Percentiles rank a stretch among this genome's conserved stretches.
Evolutionary conservation across 192 early-diverging fungal species (phyloP).

Genomic region (Backusella mclennaniae): DNA sequence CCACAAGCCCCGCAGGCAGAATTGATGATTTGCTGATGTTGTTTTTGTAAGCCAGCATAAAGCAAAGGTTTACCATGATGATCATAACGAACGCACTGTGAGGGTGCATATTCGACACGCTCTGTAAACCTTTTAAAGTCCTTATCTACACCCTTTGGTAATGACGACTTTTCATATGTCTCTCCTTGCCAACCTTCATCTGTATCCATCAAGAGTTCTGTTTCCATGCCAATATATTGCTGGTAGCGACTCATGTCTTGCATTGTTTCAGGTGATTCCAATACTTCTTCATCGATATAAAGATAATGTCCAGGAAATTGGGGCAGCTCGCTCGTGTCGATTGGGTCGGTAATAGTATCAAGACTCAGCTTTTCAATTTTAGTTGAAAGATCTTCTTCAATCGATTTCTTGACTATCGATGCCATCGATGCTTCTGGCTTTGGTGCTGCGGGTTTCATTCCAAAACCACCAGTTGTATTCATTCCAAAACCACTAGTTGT

Average conservation of each 20-base stretch:
- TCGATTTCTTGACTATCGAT: neutral
- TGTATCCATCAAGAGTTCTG: conserved; percentile 29
- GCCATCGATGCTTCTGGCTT: neutral
- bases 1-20: conserved; percentile 65
- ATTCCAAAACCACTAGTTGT: neutral
- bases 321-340: neutral
- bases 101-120: conserved; percentile 67
- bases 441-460: neutral
- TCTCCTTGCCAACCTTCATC: conserved; percentile 72
- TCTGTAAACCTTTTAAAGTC: conserved; percentile 81
- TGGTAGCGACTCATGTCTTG: conserved; percentile 40
- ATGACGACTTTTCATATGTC: conserved; percentile 71
- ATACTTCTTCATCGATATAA: conserved; percentile 51
- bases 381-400: neutral
- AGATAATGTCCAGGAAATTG: conserved; percentile 51
- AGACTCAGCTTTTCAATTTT: neutral
- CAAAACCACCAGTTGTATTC: neutral
- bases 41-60: conserved; percentile 38
- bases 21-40: conserved; percentile 25
- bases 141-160: conserved; percentile 74
- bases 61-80: conserved; percentile 69
- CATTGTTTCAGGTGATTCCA: conserved; percentile 31
- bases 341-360: neutral
- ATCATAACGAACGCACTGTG: conserved; percentile 83
- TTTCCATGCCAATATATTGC: conserved; percentile 44